These are phyloP conservation scores for Miamiensis avidus DNA, from an alignment of 169 alveolate species.

Conservation along the genomic window DNA sequence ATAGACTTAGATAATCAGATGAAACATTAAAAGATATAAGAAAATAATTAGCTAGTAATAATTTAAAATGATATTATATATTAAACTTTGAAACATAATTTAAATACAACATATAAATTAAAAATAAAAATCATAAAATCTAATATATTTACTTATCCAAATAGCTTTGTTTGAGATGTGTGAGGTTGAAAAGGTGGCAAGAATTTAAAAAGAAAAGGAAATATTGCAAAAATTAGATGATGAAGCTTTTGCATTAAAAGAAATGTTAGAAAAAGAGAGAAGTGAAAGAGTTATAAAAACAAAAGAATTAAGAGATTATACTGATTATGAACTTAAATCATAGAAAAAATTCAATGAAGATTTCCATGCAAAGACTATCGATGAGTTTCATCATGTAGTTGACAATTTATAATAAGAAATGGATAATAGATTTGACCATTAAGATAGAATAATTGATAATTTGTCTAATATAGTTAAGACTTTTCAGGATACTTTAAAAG, in stretches of 20 bases:
- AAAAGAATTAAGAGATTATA: constrained; percentile 74
- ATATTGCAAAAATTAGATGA: constrained; percentile 79
- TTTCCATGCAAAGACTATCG: constrained; percentile 69
- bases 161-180: constrained; percentile 44
- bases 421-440: constrained; percentile 75
- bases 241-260: constrained; percentile 68
- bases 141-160: background rate
- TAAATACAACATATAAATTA: constrained; percentile 10
- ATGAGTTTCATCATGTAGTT: constrained; percentile 67
- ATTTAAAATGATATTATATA: background rate
- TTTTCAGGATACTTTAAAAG: constrained; percentile 85
- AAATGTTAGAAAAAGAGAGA: constrained; percentile 73
- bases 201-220: constrained; percentile 81
- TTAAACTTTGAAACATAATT: background rate
- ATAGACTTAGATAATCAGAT: constrained; percentile 72
- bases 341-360: constrained; percentile 71
- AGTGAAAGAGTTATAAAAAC: constrained; percentile 68
- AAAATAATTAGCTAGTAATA: constrained; percentile 54
- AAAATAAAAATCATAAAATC: background rate
- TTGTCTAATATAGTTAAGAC: constrained; percentile 78
- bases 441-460: constrained; percentile 81
- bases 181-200: constrained; percentile 63
- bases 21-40: constrained; percentile 70
- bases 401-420: constrained; percentile 72
- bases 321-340: constrained; percentile 57